Base-by-base conservation (phyloP, 179 eudicot species). In the Sideroxylon spinosum region DNA sequence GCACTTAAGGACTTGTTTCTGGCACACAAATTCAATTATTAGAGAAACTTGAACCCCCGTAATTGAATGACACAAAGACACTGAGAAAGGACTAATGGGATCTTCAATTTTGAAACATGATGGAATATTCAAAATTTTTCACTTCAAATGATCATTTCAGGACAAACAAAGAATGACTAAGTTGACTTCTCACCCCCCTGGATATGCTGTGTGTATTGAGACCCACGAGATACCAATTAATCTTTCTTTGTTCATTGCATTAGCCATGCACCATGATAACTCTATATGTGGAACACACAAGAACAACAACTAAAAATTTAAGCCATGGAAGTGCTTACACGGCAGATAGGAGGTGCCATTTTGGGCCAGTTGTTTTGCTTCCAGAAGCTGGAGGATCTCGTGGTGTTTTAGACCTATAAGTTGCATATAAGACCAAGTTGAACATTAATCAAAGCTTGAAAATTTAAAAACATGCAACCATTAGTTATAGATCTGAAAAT, bases 341-440 rank as follows among this genome's bases (percentile, higher is more conserved):
- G 19, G 88, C 62, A 70, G 93, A 89, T 60, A 89, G 81, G 69
- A 88, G 74, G 76, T 88, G 86, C 90, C 91, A 88, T 83, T 83
- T 90, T 50, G 90, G 87, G 71, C 85, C 89, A 23, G 81, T 69
- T 53, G 86, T 70, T 88, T 88, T 89, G 78, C 84, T 87, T 68
- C 90, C 86, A 44, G 81, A 16, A 73, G 81, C 73, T 55, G 81
- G 76, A 53, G 88, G 77, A 78, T 86, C 86, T 67, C 78, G 71
- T 70, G 81, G 82, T 63, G 85, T 82, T 84, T 80, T 82, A 63
- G 74, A 63, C 86, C 93, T 90, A 78, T 19, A 79, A 76, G 59
- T 57, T 19, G 20, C 25, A 63, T 46, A 53, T 23, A 9, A 20
- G 26, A 32, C 26, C 61, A 56, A n/a, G 66, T 74, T 13, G 29